phyloP scores from a whole-genome alignment of 345 rosid species.

The Bruguiera sexangula region DNA sequence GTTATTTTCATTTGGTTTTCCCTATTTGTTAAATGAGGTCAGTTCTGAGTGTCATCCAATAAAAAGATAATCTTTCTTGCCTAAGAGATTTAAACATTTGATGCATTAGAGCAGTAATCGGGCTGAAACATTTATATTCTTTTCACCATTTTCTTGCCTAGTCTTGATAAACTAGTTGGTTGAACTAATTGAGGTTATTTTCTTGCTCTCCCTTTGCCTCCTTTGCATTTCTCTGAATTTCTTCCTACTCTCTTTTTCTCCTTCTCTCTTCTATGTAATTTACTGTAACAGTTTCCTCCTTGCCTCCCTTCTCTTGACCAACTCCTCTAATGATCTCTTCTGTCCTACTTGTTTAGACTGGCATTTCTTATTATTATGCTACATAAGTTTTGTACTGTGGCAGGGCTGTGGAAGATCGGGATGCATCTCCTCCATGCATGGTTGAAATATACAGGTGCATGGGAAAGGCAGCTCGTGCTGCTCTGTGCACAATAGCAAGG shows the following conservation, averaged over 20 bases:
- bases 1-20: no score
- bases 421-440: constrained; percentile 95
- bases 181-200: background rate
- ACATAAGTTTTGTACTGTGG: constrained; percentile 16
- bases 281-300: no score
- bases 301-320: background rate
- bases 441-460: constrained; percentile 80
- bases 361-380: background rate
- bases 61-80: no score
- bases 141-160: background rate
- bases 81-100: no score
- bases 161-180: background rate
- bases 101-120: background rate
- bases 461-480: constrained; percentile 96
- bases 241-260: no score
- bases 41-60: no score
- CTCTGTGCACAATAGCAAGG: constrained; percentile 78
- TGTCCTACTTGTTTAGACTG: background rate
- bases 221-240: no score
- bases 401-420: constrained; percentile 86
- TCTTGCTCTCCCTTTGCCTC: no score
- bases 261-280: no score
- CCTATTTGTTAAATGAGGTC: no score
- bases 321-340: background rate
- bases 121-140: background rate